phyloP scores from a whole-genome alignment of 192 early-diverging fungal species.

The Allomyces arbusculus region DNA sequence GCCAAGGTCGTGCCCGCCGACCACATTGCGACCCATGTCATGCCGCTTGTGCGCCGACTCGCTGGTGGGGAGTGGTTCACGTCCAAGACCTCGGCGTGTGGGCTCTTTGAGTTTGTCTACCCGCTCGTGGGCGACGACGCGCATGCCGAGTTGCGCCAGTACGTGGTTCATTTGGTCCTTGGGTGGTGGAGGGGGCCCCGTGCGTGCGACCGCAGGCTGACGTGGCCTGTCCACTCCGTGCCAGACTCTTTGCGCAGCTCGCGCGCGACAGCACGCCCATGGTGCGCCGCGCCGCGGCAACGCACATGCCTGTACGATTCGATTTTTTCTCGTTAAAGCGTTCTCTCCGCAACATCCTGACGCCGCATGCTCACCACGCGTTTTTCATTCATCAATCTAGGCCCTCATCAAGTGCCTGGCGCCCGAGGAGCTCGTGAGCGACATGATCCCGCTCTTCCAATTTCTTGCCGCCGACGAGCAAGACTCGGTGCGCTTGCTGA shows the following conservation, averaged over 20 bases:
- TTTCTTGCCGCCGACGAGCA: conserved; percentile 61
- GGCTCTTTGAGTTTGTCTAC: conserved; percentile 77
- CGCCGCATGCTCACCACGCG: too few relatives aligned
- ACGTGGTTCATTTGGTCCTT: too few relatives aligned
- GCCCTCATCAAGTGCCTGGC: too few relatives aligned
- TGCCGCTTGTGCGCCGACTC: conserved; percentile 80
- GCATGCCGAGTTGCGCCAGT: not conserved
- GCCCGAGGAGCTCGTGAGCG: conserved; percentile 46
- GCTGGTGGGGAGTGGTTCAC: conserved; percentile 96
- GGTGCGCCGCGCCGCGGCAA: conserved; percentile 87
- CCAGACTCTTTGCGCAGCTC: conserved; percentile 50
- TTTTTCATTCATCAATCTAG: too few relatives aligned
- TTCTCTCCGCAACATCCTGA: too few relatives aligned
- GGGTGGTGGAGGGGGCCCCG: too few relatives aligned
- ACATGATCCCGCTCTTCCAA: conserved; percentile 74
- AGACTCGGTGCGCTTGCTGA: conserved; percentile 92
- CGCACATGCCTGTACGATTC: conserved; percentile 45
- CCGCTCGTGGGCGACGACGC: too few relatives aligned
- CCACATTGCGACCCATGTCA: conserved; percentile 72
- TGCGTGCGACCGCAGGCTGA: too few relatives aligned
- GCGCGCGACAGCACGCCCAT: conserved; percentile 91
- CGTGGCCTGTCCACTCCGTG: too few relatives aligned
- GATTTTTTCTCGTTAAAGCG: not conserved
- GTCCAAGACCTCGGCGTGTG: conserved; percentile 77
- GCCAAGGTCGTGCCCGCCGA: conserved; percentile 42